A percentile compares a stretch with the other conserved stretches of the same genome.
Conservation (phyloP, 441 rosid genomes). For the Arabidopsis lyrata region DNA sequence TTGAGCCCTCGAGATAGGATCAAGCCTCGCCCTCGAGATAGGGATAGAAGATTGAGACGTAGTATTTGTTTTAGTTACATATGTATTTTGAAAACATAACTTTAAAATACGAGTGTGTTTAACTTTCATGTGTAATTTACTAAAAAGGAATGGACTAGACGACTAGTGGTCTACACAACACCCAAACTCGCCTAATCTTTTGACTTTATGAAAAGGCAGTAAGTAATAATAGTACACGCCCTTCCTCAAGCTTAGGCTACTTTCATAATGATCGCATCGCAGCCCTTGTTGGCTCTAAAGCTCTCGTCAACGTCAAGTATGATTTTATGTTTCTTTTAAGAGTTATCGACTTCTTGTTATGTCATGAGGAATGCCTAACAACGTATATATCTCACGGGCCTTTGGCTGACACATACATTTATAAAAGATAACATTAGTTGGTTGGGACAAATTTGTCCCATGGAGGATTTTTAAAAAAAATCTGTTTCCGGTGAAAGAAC, state of each 20-base stretch:
- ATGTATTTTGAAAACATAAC: not conserved
- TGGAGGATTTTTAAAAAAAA: not conserved
- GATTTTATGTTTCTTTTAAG: not conserved
- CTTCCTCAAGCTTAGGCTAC: not conserved
- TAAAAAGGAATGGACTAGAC: not conserved
- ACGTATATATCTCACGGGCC: not conserved
- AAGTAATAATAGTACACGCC: constrained; percentile 17
- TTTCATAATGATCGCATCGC: not conserved
- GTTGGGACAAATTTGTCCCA: not conserved
- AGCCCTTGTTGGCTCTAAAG: not conserved
- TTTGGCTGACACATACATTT: not conserved
- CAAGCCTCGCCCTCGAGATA: no score
- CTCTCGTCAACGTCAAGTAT: not conserved
- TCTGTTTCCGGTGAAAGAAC: not conserved
- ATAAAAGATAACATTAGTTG: not conserved
- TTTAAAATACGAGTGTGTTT: not conserved
- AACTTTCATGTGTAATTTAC: not conserved
- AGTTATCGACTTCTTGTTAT: not conserved
- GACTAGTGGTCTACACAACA: not conserved
- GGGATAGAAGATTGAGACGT: no score
- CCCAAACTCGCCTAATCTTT: not conserved
- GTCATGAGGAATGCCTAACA: not conserved
- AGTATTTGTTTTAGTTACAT: not conserved
- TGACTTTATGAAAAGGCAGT: constrained; percentile 12
- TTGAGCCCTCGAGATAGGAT: no score